Evolutionary conservation across 768 basidiomycete genomes (phyloP).

Genomic region (Tylopilus rubrobrunneus): DNA sequence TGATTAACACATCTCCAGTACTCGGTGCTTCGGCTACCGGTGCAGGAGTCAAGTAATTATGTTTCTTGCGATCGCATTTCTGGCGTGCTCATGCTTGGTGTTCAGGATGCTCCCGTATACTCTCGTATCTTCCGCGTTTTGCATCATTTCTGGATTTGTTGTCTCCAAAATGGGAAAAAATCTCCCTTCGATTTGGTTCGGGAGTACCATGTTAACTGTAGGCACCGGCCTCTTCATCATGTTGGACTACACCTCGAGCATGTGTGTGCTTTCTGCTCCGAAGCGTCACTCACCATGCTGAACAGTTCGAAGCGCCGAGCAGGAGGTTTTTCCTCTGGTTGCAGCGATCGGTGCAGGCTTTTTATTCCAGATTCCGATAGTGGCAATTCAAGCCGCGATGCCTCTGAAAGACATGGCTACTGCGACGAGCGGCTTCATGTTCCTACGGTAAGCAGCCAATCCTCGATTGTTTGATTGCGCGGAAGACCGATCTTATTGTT

Average conservation of each 20-base stretch:
- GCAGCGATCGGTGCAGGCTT: conserved; percentile 60
- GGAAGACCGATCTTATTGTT: background rate
- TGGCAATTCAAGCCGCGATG: conserved; percentile 81
- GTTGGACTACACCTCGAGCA: conserved; percentile 54
- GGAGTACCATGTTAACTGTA: conserved; percentile 53
- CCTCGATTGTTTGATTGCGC: background rate
- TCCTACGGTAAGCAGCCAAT: conserved; percentile 48
- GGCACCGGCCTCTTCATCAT: conserved; percentile 72
- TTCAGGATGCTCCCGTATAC: conserved; percentile 72
- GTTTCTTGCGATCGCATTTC: conserved; percentile 20
- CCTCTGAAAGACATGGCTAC: conserved; percentile 84
- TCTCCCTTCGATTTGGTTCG: conserved; percentile 59
- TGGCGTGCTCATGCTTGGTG: background rate
- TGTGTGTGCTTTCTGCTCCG: conserved; percentile 26
- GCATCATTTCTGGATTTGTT: conserved; percentile 55
- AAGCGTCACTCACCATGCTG: background rate
- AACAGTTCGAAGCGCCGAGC: conserved; percentile 42
- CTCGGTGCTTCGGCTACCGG: conserved; percentile 68
- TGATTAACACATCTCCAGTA: conserved; percentile 27
- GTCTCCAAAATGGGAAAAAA: conserved; percentile 57
- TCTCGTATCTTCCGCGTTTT: conserved; percentile 49
- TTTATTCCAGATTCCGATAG: conserved; percentile 63
- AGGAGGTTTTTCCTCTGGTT: conserved; percentile 61
- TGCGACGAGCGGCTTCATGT: conserved; percentile 65
- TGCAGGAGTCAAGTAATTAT: conserved; percentile 63